Conservation (phyloP, 495 filamentous ascomycete genomes). For the Astrothelium macrocarpum region DNA sequence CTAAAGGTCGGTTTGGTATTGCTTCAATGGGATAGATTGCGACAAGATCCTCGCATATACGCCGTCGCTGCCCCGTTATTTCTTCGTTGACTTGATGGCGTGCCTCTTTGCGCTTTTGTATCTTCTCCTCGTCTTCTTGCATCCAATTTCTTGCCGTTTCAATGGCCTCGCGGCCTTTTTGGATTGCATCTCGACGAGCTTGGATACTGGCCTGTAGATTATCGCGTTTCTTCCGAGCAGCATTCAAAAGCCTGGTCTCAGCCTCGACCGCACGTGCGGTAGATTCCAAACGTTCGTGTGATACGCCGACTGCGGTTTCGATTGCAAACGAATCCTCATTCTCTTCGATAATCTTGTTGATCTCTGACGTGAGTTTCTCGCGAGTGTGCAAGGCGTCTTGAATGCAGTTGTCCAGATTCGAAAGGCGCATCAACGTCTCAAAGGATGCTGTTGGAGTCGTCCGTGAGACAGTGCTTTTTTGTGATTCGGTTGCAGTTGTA, state of each 20-base stretch:
- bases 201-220: conserved; percentile 58
- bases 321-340: conserved; percentile 37
- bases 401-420: conserved; percentile 83
- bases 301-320: conserved; percentile 47
- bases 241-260: conserved; percentile 56
- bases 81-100: conserved; percentile 49
- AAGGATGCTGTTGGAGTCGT: conserved; percentile 65
- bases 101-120: conserved; percentile 45
- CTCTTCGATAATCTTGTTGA: conserved; percentile 57
- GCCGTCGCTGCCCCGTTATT: conserved; percentile 68
- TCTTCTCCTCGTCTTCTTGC: conserved; percentile 37
- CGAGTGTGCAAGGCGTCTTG: conserved; percentile 79
- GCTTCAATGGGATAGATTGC: conserved; percentile 73
- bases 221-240: conserved; percentile 45
- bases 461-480: conserved; percentile 25
- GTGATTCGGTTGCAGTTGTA: conserved; percentile 34
- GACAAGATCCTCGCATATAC: conserved; percentile 74
- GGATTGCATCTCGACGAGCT: conserved; percentile 57
- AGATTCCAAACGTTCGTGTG: conserved; percentile 52
- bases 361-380: conserved; percentile 63
- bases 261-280: conserved; percentile 50
- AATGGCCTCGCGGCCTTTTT: conserved; percentile 41
- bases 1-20: conserved; percentile 48
- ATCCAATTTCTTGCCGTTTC: conserved; percentile 39
- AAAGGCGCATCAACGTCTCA: conserved; percentile 79